Evolutionary conservation across 208 protist species (phyloP).

Genomic region (Leishmania gerbilli): DNA sequence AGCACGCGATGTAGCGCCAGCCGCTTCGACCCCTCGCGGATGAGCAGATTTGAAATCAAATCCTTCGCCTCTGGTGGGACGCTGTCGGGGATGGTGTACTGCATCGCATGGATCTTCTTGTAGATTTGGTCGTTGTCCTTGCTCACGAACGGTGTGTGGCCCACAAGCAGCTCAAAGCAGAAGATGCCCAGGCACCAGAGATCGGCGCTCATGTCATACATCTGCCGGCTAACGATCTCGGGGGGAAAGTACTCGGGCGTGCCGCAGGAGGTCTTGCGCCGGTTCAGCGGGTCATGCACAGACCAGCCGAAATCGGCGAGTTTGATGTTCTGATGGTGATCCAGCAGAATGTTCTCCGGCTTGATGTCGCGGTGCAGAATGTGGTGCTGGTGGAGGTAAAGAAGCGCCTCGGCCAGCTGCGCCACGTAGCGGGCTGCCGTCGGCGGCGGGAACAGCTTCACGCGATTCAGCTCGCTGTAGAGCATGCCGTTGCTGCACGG

Average conservation of each 20-base stretch:
- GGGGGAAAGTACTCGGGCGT: constrained; percentile 99
- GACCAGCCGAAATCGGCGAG: constrained; percentile 99
- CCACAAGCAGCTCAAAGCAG: constrained; percentile 97
- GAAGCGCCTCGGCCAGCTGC: constrained; percentile 94
- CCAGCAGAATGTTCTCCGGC: constrained; percentile 93
- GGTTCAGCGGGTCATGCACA: constrained; percentile 95
- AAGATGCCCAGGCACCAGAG: constrained; percentile 98
- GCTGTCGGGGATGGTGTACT: constrained; percentile 86
- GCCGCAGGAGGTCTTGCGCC: constrained; percentile 95
- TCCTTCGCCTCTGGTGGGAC: constrained; percentile 90
- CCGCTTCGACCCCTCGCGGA: constrained; percentile 71
- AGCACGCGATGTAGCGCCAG: constrained; percentile 84
- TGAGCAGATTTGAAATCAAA: constrained; percentile 80
- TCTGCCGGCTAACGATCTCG: constrained; percentile 96
- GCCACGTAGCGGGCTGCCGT: constrained; percentile 92
- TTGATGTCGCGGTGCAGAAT: constrained; percentile 98
- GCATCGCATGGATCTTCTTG: constrained; percentile 90
- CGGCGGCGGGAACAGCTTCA: constrained; percentile 83
- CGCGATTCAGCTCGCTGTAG: constrained; percentile 96
- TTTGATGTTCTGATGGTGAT: constrained; percentile 96
- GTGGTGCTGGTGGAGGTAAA: constrained; percentile 97
- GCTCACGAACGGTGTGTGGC: constrained; percentile 94
- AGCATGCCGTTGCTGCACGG: constrained; percentile 98
- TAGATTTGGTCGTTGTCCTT: constrained; percentile 89
- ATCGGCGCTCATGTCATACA: constrained; percentile 92